Conservation (phyloP, 352 stramenopile genomes). For the Globisporangium polare region DNA sequence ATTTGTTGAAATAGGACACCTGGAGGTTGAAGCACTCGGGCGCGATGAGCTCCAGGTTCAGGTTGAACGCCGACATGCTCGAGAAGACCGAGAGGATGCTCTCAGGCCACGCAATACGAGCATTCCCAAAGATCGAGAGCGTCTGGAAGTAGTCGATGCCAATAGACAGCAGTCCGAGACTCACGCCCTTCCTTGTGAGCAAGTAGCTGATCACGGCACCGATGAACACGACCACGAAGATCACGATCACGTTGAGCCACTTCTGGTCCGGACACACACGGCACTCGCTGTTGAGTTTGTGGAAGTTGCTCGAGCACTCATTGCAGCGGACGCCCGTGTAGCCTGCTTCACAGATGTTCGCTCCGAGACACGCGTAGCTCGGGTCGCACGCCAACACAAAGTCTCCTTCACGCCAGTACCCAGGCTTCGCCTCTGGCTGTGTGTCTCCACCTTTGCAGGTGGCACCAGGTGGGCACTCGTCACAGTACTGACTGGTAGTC, state of each 20-base stretch:
- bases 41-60: slow-evolving; percentile 81
- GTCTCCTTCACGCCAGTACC: slow-evolving; percentile 55
- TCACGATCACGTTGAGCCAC: slow-evolving; percentile 47
- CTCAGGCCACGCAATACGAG: slow-evolving; percentile 63
- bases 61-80: slow-evolving; percentile 72
- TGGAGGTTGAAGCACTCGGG: slow-evolving; percentile 77
- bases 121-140: slow-evolving; percentile 73
- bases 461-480: slow-evolving; percentile 44
- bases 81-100: slow-evolving; percentile 60
- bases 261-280: slow-evolving; percentile 47
- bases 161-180: slow-evolving; percentile 69
- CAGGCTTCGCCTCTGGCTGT: slow-evolving; percentile 35
- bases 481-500: slow-evolving; percentile 38
- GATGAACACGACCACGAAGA: slow-evolving; percentile 45
- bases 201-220: slow-evolving; percentile 51
- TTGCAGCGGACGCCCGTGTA: slow-evolving; percentile 49
- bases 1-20: slow-evolving; percentile 74
- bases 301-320: slow-evolving; percentile 38
- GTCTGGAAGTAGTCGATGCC: slow-evolving; percentile 88
- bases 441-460: slow-evolving; percentile 47
- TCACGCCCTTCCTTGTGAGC: slow-evolving; percentile 57
- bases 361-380: slow-evolving; percentile 48
- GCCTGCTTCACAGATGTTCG: slow-evolving; percentile 39
- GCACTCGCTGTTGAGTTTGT: slow-evolving; percentile 66
- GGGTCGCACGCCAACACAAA: slow-evolving; percentile 53